Evolutionary conservation across 139 green algal species (phyloP).

Genomic region (Eudorina sp.): DNA sequence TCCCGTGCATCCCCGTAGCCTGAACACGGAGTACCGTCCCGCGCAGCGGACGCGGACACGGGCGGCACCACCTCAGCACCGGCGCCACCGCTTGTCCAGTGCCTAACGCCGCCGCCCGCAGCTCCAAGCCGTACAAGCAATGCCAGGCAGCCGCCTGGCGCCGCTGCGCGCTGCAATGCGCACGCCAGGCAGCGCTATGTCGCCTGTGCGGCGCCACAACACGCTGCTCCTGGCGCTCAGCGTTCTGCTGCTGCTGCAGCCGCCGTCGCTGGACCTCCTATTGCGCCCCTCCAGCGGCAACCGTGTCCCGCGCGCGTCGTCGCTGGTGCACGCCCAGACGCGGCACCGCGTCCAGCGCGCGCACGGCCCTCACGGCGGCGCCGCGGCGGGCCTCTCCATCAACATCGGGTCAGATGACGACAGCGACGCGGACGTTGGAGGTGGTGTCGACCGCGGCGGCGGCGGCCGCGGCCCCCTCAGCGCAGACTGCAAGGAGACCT

Average conservation of each 20-base stretch:
- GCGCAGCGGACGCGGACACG: too few relatives aligned
- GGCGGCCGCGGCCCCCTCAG: not conserved
- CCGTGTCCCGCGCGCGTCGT: not conserved
- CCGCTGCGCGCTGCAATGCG: too few relatives aligned
- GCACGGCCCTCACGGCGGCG: not conserved
- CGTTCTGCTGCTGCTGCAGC: not conserved
- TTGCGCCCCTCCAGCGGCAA: not conserved
- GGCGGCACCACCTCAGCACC: too few relatives aligned
- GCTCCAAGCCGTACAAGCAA: not conserved
- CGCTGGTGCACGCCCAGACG: not conserved
- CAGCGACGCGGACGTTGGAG: not conserved
- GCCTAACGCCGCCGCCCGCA: too few relatives aligned
- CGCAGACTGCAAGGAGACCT: not conserved
- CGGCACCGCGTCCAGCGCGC: too few relatives aligned
- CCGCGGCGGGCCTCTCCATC: not conserved
- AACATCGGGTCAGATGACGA: not conserved
- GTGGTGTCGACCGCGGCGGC: not conserved
- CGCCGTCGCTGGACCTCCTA: not conserved
- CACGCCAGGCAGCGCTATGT: too few relatives aligned
- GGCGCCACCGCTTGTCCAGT: too few relatives aligned
- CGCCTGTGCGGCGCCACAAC: too few relatives aligned
- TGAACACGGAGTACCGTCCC: too few relatives aligned
- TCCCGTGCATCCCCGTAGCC: too few relatives aligned
- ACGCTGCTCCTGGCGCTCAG: not conserved
- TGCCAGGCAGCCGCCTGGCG: not conserved